These are phyloP conservation scores for Sutorius eximius DNA, from an alignment of 1,284 basidiomycete species.

Conservation along the genomic window DNA sequence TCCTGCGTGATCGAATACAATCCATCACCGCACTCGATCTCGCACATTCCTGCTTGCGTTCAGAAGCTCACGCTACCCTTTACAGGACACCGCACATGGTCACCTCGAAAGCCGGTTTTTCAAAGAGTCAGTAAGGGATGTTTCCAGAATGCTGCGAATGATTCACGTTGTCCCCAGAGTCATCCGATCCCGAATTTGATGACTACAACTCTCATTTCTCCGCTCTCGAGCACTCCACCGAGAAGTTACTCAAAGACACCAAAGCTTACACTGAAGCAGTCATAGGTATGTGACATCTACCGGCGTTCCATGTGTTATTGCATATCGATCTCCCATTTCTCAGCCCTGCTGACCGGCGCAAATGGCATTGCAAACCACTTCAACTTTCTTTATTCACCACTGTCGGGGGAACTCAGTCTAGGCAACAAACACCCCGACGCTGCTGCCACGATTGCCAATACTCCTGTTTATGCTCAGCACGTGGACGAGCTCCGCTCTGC, in stretches of 20 bases:
- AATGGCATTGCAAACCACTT: constrained; percentile 79
- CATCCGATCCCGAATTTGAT: constrained; percentile 85
- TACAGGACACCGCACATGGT: constrained; percentile 84
- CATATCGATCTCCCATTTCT: constrained; percentile 1
- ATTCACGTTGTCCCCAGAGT: constrained; percentile 53
- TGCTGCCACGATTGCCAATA: constrained; percentile 74
- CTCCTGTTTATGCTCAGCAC: constrained; percentile 66
- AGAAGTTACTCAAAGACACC: constrained; percentile 91
- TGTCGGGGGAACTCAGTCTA: constrained; percentile 82
- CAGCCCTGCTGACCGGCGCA: constrained; percentile 81
- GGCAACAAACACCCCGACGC: constrained; percentile 78
- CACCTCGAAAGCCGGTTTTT: constrained; percentile 82
- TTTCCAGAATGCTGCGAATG: neutral
- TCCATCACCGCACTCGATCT: constrained; percentile 6
- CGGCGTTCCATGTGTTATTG: neutral
- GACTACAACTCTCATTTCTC: constrained; percentile 79
- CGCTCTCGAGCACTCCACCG: constrained; percentile 76
- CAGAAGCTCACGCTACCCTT: constrained; percentile 11
- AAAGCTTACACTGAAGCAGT: constrained; percentile 86
- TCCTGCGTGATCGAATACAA: constrained; percentile 1
- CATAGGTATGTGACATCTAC: constrained; percentile 49
- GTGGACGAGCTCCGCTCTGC: constrained; percentile 84
- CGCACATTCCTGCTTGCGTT: neutral
- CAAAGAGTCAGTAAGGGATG: constrained; percentile 65
- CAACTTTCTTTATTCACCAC: constrained; percentile 76